Conservation (phyloP, 2,329 filamentous ascomycete genomes). For the Elsinoe necatrix region DNA sequence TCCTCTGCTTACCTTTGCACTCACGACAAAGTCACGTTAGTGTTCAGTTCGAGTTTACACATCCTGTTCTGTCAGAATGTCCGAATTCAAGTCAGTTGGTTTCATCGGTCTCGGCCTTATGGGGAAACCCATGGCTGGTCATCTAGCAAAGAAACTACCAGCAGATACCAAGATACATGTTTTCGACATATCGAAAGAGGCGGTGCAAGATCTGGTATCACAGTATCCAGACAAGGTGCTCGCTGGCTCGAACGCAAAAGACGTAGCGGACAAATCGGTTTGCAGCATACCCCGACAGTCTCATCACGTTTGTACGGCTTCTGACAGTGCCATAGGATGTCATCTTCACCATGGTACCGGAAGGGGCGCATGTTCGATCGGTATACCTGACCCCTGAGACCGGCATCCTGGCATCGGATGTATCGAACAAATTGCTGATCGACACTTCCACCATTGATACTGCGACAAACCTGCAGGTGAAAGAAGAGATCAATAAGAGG, state of each 20-base stretch:
- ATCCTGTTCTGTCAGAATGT: background rate
- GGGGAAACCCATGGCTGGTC: conserved; percentile 46
- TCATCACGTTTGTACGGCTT: background rate
- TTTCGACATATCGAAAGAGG: conserved; percentile 40
- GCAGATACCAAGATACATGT: conserved; percentile 38
- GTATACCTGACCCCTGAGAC: conserved; percentile 42
- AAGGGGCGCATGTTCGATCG: conserved; percentile 43
- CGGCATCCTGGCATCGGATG: conserved; percentile 36
- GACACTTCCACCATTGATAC: conserved; percentile 52
- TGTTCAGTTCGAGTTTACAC: conserved; percentile 15
- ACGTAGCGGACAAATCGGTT: conserved; percentile 45
- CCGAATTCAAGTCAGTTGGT: conserved; percentile 27
- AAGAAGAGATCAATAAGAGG: conserved; percentile 20
- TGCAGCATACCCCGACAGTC: conserved; percentile 17
- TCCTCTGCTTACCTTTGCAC: conserved; percentile 15
- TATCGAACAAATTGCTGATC: conserved; percentile 41
- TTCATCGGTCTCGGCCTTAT: conserved; percentile 51
- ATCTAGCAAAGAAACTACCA: conserved; percentile 42
- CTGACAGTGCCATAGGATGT: conserved; percentile 33
- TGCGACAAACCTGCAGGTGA: conserved; percentile 29
- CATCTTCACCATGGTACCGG: conserved; percentile 47
- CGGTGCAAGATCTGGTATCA: conserved; percentile 36
- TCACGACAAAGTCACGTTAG: too few relatives aligned
- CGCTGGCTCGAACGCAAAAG: conserved; percentile 36
- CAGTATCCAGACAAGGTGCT: conserved; percentile 34